Evolutionary conservation across 1,139 yeast species (phyloP), one percentile per base, ranked within the genome.

Genomic region (Kluyveromyces sp.): DNA sequence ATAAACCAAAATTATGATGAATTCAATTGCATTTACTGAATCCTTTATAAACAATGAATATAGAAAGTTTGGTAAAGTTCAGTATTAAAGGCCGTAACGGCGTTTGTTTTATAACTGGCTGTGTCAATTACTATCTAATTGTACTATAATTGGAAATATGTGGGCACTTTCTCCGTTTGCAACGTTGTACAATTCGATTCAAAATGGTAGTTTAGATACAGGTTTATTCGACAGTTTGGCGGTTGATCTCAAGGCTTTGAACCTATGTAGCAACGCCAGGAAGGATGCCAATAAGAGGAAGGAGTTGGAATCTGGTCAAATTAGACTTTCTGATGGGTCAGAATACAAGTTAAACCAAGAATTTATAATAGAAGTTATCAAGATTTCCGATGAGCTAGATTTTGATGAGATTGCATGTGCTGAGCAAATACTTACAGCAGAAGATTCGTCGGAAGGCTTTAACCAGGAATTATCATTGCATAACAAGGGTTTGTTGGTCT

Each of bases 401-500:
- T 68, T 90, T 46, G 95, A 90, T 62, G 84, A 81, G 53, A 66
- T 84, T 43, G 73, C 78, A 1, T 77, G 85, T 2, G 81, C 89
- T 1, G 74, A 81, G 49, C 45, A 63, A 45, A 68, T 85, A 41
- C 68, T 72, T 60, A 47, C 50, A 25, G 53, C 57, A 7, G 51
- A 58, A 7, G 50, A 65, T 48, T 74, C 86, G 3, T 60, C 72
- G 4, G 63, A 65, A 2, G 67, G 73, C 25, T 67, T 72, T 15
- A 66, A 74, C 37, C 70, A 76, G 31, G 89, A 86, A 3, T 68
- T 80, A 4, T 68, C 75, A 1, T 70, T 81, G 27, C 58, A 75
- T 4, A 95, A 87, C 55, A 74, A 81, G 32, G 95, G 92, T 1
- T 74, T 81, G 53, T 77, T 84, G n/a, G 72, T 79, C 4, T 88